These are phyloP conservation scores for Corylus avellana DNA, from an alignment of 306 rosid genomes.

Conservation along the genomic window DNA sequence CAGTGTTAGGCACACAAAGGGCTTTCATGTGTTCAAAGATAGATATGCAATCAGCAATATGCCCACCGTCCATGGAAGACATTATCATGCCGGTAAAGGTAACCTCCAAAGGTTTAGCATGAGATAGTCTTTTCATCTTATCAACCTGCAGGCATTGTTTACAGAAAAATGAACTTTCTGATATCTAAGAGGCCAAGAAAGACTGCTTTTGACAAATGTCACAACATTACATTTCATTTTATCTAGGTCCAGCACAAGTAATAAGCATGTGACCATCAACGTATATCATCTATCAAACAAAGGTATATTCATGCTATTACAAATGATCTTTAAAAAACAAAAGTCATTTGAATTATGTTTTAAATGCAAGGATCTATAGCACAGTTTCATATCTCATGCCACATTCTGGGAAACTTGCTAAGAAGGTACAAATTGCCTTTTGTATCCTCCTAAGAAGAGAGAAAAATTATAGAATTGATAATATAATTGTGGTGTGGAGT, in stretches of 20 bases:
- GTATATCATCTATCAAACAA: neutral
- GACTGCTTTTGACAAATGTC: neutral
- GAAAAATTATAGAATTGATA: neutral
- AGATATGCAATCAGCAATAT: conserved; percentile 57
- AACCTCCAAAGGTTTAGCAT: conserved; percentile 72
- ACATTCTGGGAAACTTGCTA: neutral
- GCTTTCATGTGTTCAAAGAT: conserved; percentile 70
- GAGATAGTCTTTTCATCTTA: conserved; percentile 64
- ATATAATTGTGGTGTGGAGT: neutral
- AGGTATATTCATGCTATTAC: conserved; percentile 1
- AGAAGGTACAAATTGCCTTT: neutral
- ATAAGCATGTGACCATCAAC: neutral
- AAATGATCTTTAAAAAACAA: neutral
- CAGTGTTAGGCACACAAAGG: conserved; percentile 69
- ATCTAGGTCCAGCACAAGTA: neutral
- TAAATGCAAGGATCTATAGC: neutral
- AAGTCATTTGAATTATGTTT: neutral
- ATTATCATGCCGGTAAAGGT: conserved; percentile 92
- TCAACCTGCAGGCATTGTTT: conserved; percentile 58
- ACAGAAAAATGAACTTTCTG: conserved; percentile 17
- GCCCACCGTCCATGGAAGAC: conserved; percentile 77
- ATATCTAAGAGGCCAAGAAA: neutral
- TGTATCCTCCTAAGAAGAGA: neutral
- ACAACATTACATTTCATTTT: neutral
- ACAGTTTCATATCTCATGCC: neutral